A percentile compares a stretch with the other conserved stretches of the same genome.
These are phyloP conservation scores for Orbilia quercus DNA, from an alignment of 2,329 filamentous ascomycete genomes.

Conservation along the genomic window DNA sequence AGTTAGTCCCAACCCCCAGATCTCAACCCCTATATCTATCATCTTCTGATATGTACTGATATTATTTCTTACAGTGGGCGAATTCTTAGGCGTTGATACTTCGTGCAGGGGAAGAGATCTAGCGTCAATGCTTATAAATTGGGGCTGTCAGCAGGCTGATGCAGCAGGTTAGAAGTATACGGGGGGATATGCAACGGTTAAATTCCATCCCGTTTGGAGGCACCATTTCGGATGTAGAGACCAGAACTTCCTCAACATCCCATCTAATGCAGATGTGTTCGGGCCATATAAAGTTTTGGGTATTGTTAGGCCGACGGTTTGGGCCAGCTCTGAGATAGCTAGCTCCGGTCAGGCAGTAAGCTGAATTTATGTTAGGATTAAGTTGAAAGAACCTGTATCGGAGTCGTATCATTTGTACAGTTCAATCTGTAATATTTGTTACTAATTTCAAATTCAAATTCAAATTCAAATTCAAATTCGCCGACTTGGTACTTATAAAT, in stretches of 20 bases:
- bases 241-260: not conserved
- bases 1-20: not conserved
- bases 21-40: not conserved
- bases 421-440: no score
- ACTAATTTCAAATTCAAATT: no score
- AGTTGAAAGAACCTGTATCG: no score
- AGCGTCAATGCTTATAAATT: slow-evolving; percentile 18
- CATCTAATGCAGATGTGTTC: slow-evolving; percentile 7
- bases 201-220: not conserved
- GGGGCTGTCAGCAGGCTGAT: slow-evolving; percentile 29
- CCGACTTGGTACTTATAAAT: no score
- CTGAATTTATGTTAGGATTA: no score
- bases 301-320: slow-evolving; percentile 22
- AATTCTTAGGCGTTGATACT: slow-evolving; percentile 17
- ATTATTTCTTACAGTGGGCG: slow-evolving; percentile 6
- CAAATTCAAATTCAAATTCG: no score
- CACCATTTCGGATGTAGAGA: slow-evolving; percentile 4
- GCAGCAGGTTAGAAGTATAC: slow-evolving; percentile 10
- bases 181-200: not conserved
- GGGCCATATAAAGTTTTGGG: slow-evolving; percentile 13
- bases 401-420: no score
- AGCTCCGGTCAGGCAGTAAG: no score
- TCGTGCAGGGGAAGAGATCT: slow-evolving; percentile 12
- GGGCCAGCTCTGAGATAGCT: no score
- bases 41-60: not conserved